Evolutionary conservation across 805 yeast genomes (phyloP), one percentile per base, ranked within the genome.

Genomic region (Monosporozyma solicola): DNA sequence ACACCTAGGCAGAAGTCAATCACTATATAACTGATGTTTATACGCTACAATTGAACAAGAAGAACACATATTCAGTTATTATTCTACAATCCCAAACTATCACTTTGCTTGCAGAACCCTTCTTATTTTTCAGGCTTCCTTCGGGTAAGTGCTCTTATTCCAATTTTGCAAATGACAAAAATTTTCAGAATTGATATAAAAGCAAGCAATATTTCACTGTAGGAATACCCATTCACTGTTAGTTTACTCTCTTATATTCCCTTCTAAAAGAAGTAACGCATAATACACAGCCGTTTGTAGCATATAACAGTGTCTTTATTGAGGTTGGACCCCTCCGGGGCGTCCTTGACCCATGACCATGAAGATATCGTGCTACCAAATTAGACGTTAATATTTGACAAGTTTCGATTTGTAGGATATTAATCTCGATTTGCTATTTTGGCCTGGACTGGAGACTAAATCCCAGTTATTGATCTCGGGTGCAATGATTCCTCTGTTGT

Each of bases 331-430:
- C 82, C 81, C 67, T 71, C 71, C 70, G 68, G 63, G 83, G 80
- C 79, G 79, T 75, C 75, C 78, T 64, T 72, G 84, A 73, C 85
- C 86, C 85, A 82, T 81, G 85, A 82, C 83, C 73, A 73, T 72
- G 66, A 79, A 72, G 69, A 83, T 75, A 76, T 76, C 74, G 71
- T 68, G 70, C 65, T 67, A 69, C 58, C 61, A 54, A 25, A n/a
- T 35, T 35, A 13, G 39, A 35, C 39, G 39, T 35, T 35, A 35
- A 35, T 35, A 47, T 32, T 35, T 24, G 37, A 22, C 15, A 47
- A 33, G 31, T 32, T 10, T n/a, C n/a, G 13, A 10, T 29, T 29
- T 27, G 29, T 15, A 27, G 48, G 33, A 8, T 45, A 24, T 45
- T 45, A 9, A 10, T 27, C 54, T n/a, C 58, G 49, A 31, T 49